phyloP scores from a whole-genome alignment of 805 yeast genomes.

The Ogataea dorogensis region DNA sequence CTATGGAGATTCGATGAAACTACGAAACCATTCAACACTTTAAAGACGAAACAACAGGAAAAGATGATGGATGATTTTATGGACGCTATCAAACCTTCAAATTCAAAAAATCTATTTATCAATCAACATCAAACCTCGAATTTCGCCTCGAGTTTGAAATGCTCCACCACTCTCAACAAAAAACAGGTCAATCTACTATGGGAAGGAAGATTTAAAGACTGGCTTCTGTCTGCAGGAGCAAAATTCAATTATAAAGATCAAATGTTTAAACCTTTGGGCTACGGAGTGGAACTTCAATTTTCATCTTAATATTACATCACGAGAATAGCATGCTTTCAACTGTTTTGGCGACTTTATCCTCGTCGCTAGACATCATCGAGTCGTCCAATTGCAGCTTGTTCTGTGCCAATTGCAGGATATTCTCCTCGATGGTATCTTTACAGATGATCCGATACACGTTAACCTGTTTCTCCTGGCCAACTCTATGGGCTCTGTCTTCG shows the following conservation, averaged over 20 bases:
- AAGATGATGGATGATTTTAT: conserved; percentile 23
- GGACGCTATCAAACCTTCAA: conserved; percentile 22
- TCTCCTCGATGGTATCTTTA: conserved; percentile 81
- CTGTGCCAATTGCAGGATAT: conserved; percentile 79
- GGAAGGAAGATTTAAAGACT: conserved; percentile 86
- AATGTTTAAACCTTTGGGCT: conserved; percentile 46
- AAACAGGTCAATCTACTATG: conserved; percentile 64
- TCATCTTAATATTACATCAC: conserved; percentile 42
- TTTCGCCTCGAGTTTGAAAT: conserved; percentile 69
- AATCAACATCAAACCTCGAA: conserved; percentile 47
- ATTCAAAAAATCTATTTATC: conserved; percentile 25
- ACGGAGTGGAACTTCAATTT: conserved; percentile 64
- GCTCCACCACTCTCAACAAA: conserved; percentile 67
- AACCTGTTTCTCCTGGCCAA: conserved; percentile 82
- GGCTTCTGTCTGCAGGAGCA: conserved; percentile 73
- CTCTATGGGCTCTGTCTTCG: conserved; percentile 97
- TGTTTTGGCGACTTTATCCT: conserved; percentile 51
- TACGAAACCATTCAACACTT: conserved; percentile 16
- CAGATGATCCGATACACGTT: conserved; percentile 73
- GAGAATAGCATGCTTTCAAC: conserved; percentile 48
- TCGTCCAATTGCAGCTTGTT: conserved; percentile 86
- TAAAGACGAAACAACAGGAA: conserved; percentile 24
- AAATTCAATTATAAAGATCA: conserved; percentile 45
- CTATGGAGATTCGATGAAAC: conserved; percentile 53
- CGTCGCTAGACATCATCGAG: conserved; percentile 49